Conservation (phyloP, 2,329 filamentous ascomycete species). For the Ascochyta fabae region DNA sequence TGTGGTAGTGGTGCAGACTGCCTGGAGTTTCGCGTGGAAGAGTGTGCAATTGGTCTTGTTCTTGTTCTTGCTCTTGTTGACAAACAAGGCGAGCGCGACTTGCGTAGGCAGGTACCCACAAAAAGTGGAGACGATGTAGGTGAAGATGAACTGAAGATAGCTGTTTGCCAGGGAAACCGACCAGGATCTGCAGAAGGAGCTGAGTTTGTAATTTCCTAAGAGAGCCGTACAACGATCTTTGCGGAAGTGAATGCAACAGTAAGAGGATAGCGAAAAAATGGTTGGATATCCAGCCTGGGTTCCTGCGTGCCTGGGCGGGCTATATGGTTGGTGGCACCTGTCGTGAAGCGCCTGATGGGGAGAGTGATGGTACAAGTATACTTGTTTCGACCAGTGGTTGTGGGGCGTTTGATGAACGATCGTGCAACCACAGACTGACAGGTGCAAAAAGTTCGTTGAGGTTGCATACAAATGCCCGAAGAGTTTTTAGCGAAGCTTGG, state of each 20-base stretch:
- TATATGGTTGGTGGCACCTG: constrained; percentile 1
- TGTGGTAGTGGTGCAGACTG: neutral
- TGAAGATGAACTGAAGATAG: neutral
- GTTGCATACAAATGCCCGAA: too few species aligned
- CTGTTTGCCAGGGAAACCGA: neutral
- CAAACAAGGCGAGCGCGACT: constrained; percentile 4
- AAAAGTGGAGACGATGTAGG: constrained; percentile 6
- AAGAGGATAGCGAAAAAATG: neutral
- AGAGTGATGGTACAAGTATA: constrained; percentile 1
- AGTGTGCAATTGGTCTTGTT: neutral
- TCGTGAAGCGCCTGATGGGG: neutral
- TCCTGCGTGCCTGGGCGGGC: neutral
- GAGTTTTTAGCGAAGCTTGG: neutral
- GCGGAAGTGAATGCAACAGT: neutral
- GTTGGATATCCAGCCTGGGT: neutral
- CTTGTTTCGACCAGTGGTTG: constrained; percentile 10
- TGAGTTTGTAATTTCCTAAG: neutral
- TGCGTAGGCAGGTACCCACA: neutral
- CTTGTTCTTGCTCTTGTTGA: constrained; percentile 2
- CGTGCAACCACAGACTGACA: constrained; percentile 14
- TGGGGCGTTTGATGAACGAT: constrained; percentile 12
- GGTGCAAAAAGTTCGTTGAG: neutral
- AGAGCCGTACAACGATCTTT: neutral
- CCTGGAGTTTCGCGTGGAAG: neutral
- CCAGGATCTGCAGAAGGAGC: neutral